phyloP scores from a whole-genome alignment of 1,139 yeast species.

The Suhomyces ambrosiae region DNA sequence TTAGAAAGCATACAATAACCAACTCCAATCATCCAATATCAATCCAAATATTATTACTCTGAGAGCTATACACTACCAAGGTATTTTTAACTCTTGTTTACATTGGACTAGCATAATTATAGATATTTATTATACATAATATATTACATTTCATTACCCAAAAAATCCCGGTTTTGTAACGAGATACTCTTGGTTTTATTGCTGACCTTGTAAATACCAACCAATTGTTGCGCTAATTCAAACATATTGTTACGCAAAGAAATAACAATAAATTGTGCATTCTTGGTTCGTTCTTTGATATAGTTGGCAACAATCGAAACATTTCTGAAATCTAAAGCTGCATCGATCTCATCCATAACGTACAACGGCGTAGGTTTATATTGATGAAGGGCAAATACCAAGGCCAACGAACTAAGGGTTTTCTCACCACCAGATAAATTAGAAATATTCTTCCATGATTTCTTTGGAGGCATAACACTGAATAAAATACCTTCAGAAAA shows the following conservation, averaged over 20 bases:
- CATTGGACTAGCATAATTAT: too few species aligned
- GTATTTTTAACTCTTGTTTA: too few species aligned
- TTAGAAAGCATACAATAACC: too few species aligned
- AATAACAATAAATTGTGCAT: slow-evolving; percentile 95
- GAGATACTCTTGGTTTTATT: slow-evolving; percentile 89
- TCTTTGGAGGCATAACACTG: slow-evolving; percentile 99
- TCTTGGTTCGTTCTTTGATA: slow-evolving; percentile 91
- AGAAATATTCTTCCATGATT: slow-evolving; percentile 94
- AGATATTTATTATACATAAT: slow-evolving; percentile 1
- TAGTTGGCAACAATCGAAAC: slow-evolving; percentile 97
- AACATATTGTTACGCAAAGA: slow-evolving; percentile 97
- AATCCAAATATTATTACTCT: too few species aligned
- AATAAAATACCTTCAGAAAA: slow-evolving; percentile 95
- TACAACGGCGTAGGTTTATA: slow-evolving; percentile 97
- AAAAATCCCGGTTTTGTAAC: slow-evolving; percentile 61
- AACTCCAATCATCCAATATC: too few species aligned
- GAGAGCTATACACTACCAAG: too few species aligned
- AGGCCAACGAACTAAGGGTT: slow-evolving; percentile 89
- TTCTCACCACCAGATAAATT: slow-evolving; percentile 98
- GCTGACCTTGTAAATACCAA: slow-evolving; percentile 92
- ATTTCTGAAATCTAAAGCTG: slow-evolving; percentile 95
- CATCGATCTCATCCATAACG: slow-evolving; percentile 99
- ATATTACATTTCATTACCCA: slow-evolving; percentile 16
- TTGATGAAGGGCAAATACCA: slow-evolving; percentile 94
- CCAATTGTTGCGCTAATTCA: slow-evolving; percentile 89